Percentiles rank a stretch among this genome's conserved stretches.
Evolutionary conservation across 1,284 basidiomycete genomes (phyloP).

Genomic region (Gymnopus androsaceus): DNA sequence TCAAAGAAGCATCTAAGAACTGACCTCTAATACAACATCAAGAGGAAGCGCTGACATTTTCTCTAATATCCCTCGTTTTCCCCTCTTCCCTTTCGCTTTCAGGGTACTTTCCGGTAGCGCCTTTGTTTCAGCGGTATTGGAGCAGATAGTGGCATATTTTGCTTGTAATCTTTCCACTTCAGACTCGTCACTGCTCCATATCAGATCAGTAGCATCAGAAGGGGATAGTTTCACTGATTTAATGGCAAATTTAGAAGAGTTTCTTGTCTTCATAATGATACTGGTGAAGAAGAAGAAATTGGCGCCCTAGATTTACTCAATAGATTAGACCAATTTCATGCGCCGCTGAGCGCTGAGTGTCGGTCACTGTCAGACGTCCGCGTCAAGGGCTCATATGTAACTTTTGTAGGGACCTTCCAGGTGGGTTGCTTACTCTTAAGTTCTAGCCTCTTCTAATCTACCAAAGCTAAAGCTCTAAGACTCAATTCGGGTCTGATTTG

Average conservation of each 20-base stretch:
- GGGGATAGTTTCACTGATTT: not conserved
- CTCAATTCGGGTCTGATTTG: too few relatives aligned
- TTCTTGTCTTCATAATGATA: not conserved
- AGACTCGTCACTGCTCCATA: slow-evolving; percentile 8
- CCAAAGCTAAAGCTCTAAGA: too few relatives aligned
- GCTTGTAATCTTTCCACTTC: slow-evolving; percentile 3
- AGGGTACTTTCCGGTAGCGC: too few relatives aligned
- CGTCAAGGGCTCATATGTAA: too few relatives aligned
- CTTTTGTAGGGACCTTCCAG: too few relatives aligned
- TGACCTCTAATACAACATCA: slow-evolving; percentile 32
- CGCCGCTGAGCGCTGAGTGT: too few relatives aligned
- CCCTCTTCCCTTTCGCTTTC: not conserved
- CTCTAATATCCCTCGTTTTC: slow-evolving; percentile 17
- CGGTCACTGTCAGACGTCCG: too few relatives aligned
- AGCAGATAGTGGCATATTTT: not conserved
- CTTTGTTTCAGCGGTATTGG: not conserved
- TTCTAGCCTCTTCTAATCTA: too few relatives aligned
- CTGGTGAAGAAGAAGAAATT: not conserved
- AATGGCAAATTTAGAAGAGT: not conserved
- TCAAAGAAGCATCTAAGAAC: not conserved
- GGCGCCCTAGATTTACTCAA: not conserved
- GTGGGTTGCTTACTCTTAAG: too few relatives aligned
- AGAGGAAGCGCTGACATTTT: slow-evolving; percentile 26
- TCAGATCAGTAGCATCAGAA: not conserved
- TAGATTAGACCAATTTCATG: too few relatives aligned